Percentiles rank a stretch among this genome's conserved stretches.
phyloP scores from a whole-genome alignment of 2,329 filamentous ascomycete genomes.

The Fusarium tjaetaba region DNA sequence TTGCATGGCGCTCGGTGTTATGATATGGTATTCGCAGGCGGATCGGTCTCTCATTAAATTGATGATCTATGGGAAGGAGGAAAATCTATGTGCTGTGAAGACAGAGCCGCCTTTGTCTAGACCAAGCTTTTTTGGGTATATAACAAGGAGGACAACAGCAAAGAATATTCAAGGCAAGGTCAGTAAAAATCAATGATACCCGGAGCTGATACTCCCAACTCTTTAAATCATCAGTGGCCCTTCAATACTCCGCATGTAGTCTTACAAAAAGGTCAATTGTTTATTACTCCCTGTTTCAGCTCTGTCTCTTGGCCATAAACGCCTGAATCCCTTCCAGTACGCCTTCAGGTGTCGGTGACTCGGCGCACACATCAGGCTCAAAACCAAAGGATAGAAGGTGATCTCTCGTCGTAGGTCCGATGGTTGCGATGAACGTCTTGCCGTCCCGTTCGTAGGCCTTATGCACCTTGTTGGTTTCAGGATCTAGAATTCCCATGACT shows the following conservation, averaged over 20 bases:
- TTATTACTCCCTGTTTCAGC: conserved; percentile 12
- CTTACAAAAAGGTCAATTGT: background rate
- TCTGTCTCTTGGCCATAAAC: conserved; percentile 34
- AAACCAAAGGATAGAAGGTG: conserved; percentile 75
- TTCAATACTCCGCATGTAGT: background rate
- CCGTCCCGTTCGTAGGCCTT: conserved; percentile 44
- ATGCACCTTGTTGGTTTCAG: conserved; percentile 53
- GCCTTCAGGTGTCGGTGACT: conserved; percentile 83
- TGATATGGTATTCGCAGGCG: conserved; percentile 5
- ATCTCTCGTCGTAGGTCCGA: conserved; percentile 90
- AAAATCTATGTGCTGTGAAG: background rate
- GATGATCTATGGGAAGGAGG: background rate
- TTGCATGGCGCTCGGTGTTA: conserved; percentile 33
- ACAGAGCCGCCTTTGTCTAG: background rate
- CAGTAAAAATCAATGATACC: conserved; percentile 43
- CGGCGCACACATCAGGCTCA: conserved; percentile 81
- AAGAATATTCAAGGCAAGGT: conserved; percentile 13
- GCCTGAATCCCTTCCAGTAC: conserved; percentile 73
- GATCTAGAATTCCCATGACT: conserved; percentile 62
- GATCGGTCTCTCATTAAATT: conserved; percentile 13
- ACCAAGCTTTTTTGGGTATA: conserved; percentile 12
- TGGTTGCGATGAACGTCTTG: conserved; percentile 79
- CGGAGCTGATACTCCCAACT: conserved; percentile 42
- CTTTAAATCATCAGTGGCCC: conserved; percentile 4
- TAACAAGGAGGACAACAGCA: conserved; percentile 1